Evolutionary conservation across 2,329 filamentous ascomycete species (phyloP), one percentile per base, ranked within the genome.

Genomic region (Aspergillus sojae): DNA sequence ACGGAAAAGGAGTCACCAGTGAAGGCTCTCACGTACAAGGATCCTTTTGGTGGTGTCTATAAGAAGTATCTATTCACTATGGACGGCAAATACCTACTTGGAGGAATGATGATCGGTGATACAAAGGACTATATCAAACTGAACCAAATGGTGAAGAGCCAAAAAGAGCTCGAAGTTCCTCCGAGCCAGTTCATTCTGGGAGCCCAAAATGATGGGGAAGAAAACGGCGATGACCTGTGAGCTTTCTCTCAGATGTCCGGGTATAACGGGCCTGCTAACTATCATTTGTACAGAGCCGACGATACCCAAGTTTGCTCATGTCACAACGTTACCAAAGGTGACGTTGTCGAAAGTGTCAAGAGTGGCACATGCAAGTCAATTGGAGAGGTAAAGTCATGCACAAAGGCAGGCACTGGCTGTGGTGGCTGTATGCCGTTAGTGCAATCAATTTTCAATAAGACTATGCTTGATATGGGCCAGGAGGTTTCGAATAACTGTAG

Each of bases 21-120:
- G 70, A 96, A 96, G 78, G 89, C 93, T 0, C 81, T 97, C 48
- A 94, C 91, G 0, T 97, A 96, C 80, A 93, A 90, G 66, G 93
- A 97, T 72, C 93, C 93, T 0, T 97, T 97, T 74, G 86, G 89
- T 61, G 89, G 92, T 55, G 88, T 97, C 1, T 97, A 97, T 81
- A 97, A 97, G 78, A 97, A 97, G 74, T 97, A 95, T 76, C 81
- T 97, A 12, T 97, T 97, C 73, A 96, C 93, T 0, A 82, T 89
- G 73, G 94, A 97, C 73, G 93, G 93, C 30, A 96, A 96, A 75
- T 94, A 94, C 71, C 82, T 97, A 1, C 86, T 97, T 0, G 93
- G 93, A n/a, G 94, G 93, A 4, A 97, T 97, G 92, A 96, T 97
- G 92, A 95, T 97, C 65, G 94, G 93, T 45, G 93, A 97, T 72